These are phyloP conservation scores for Blastomyces percursus DNA, from an alignment of 2,329 filamentous ascomycete genomes.

Conservation along the genomic window DNA sequence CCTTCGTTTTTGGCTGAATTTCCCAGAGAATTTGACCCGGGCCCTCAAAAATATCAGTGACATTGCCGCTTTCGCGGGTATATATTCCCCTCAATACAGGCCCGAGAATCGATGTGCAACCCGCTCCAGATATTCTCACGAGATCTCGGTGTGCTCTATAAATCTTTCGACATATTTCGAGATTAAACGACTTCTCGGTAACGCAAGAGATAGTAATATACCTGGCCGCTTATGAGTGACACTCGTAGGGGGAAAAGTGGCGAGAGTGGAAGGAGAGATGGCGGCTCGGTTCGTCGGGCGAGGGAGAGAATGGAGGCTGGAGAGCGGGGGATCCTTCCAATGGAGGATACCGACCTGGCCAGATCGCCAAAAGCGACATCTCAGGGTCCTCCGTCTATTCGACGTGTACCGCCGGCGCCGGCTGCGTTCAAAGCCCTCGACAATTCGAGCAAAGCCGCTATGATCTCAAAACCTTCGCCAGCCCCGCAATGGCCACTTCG, in stretches of 20 bases:
- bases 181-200: neutral
- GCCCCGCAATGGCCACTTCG: conserved; percentile 39
- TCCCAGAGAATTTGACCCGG: neutral
- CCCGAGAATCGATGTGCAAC: neutral
- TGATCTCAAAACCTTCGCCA: conserved; percentile 21
- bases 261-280: conserved; percentile 13
- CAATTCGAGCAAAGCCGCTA: conserved; percentile 5
- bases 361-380: neutral
- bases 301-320: conserved; percentile 27
- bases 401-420: conserved; percentile 12
- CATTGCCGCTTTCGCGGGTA: neutral
- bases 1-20: neutral
- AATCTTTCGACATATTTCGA: neutral
- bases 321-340: conserved; percentile 7
- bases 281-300: conserved; percentile 28
- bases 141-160: neutral
- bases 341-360: neutral
- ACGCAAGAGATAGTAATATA: conserved; percentile 11
- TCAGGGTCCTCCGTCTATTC: neutral
- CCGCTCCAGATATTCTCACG: neutral
- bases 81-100: neutral
- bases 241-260: conserved; percentile 9
- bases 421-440: conserved; percentile 11
- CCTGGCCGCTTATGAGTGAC: conserved; percentile 18
- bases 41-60: neutral